Conservation (phyloP, 2,329 filamentous ascomycete species). For the Paracoccidioides lutzii region DNA sequence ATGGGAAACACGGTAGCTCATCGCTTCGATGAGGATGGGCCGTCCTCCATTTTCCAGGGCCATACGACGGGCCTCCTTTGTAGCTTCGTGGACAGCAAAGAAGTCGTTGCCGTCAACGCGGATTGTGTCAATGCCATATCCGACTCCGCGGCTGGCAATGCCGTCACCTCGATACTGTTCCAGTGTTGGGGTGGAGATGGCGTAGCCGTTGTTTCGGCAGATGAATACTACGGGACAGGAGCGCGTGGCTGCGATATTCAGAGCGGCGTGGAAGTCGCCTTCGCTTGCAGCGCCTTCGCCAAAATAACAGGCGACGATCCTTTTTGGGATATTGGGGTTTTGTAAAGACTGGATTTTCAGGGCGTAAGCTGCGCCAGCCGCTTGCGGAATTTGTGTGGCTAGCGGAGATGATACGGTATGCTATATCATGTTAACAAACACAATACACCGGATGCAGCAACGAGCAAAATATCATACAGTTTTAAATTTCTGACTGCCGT, state of each 20-base stretch:
- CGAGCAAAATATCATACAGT: slow-evolving; percentile 44
- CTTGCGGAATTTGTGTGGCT: slow-evolving; percentile 81
- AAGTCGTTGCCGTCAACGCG: slow-evolving; percentile 91
- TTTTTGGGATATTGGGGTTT: slow-evolving; percentile 53
- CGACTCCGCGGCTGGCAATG: slow-evolving; percentile 72
- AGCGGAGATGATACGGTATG: slow-evolving; percentile 78
- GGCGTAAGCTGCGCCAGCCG: slow-evolving; percentile 74
- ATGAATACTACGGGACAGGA: slow-evolving; percentile 83
- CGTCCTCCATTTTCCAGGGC: slow-evolving; percentile 69
- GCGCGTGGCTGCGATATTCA: slow-evolving; percentile 82
- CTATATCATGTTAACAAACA: slow-evolving; percentile 26
- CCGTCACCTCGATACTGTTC: slow-evolving; percentile 89
- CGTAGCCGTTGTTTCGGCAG: slow-evolving; percentile 86
- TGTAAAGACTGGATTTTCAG: slow-evolving; percentile 67
- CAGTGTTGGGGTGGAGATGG: slow-evolving; percentile 76
- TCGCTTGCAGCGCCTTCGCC: slow-evolving; percentile 83
- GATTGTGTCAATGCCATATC: slow-evolving; percentile 89
- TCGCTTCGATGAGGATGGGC: slow-evolving; percentile 81
- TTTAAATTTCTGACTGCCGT: slow-evolving; percentile 70
- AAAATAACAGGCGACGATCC: slow-evolving; percentile 73
- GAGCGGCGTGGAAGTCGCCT: slow-evolving; percentile 79
- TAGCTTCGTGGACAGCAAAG: slow-evolving; percentile 73
- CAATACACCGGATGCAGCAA: too few relatives aligned
- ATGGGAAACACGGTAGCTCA: slow-evolving; percentile 96
- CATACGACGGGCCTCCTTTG: slow-evolving; percentile 60